Conservation (phyloP, 257 asterid species). For the Salvia splendens region DNA sequence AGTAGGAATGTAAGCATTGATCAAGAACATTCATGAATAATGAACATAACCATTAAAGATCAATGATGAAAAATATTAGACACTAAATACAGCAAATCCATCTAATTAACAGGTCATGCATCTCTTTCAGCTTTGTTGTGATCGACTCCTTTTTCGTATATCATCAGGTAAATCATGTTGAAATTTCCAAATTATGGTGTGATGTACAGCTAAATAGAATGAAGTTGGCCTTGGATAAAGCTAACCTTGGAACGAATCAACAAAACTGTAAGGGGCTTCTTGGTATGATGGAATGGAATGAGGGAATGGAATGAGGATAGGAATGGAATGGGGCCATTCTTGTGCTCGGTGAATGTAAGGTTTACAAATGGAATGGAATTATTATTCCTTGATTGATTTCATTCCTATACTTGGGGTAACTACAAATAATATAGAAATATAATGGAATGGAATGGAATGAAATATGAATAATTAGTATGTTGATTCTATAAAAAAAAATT, state of each 20-base stretch:
- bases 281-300: too few relatives aligned
- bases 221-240: background rate
- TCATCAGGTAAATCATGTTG: background rate
- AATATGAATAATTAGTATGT: too few relatives aligned
- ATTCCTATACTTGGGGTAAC: too few relatives aligned
- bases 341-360: too few relatives aligned
- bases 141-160: background rate
- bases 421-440: too few relatives aligned
- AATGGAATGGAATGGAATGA: too few relatives aligned
- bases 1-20: background rate
- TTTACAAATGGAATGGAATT: too few relatives aligned
- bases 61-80: background rate
- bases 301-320: too few relatives aligned
- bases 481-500: too few relatives aligned
- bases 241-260: conserved; percentile 6
- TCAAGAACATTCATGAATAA: background rate
- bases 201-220: background rate
- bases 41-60: background rate
- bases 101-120: background rate
- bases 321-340: too few relatives aligned
- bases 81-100: background rate
- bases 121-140: background rate
- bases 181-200: background rate
- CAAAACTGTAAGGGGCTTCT: background rate
- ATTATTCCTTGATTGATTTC: too few relatives aligned